Percentiles rank a stretch among this genome's conserved stretches.
These are phyloP conservation scores for Chaetomium cochliodes DNA, from an alignment of 495 filamentous ascomycete genomes.

Conservation along the genomic window DNA sequence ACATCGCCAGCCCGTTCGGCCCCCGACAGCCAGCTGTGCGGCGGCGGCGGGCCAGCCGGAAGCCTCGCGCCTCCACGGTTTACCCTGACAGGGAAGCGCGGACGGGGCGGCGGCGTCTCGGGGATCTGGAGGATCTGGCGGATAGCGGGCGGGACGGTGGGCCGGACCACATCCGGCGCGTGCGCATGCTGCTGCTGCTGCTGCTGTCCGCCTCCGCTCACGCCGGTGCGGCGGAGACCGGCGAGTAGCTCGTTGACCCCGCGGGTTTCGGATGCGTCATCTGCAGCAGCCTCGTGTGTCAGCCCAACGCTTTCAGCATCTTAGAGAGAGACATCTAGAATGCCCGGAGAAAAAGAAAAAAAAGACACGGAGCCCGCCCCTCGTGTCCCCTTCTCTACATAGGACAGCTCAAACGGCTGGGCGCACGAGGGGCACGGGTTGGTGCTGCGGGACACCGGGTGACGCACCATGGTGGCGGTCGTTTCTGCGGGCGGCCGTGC, in stretches of 20 bases:
- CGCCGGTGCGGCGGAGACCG: constrained; percentile 44
- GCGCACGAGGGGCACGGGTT: constrained; percentile 1
- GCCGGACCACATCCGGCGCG: constrained; percentile 26
- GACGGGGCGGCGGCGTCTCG: constrained; percentile 65
- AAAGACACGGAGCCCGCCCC: background rate
- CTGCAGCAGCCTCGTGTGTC: constrained; percentile 18
- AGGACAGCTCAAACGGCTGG: background rate
- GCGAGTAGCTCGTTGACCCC: constrained; percentile 54
- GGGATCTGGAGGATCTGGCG: constrained; percentile 65
- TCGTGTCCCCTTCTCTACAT: background rate
- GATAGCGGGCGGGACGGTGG: constrained; percentile 52
- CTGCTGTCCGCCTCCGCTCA: constrained; percentile 24
- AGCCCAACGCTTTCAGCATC: background rate
- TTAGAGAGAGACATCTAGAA: background rate
- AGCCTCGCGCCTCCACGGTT: constrained; percentile 48
- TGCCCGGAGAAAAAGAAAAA: background rate
- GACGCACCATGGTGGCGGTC: constrained; percentile 29
- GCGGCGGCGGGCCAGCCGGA: constrained; percentile 67
- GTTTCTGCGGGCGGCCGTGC: constrained; percentile 27
- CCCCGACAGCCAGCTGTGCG: constrained; percentile 63
- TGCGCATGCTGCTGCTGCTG: too few species aligned
- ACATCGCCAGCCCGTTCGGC: background rate
- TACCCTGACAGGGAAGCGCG: constrained; percentile 52
- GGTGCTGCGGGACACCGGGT: constrained; percentile 11
- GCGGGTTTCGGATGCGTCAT: constrained; percentile 25